phyloP scores from a whole-genome alignment of 495 filamentous ascomycete genomes.

The Aspergillus leporis region DNA sequence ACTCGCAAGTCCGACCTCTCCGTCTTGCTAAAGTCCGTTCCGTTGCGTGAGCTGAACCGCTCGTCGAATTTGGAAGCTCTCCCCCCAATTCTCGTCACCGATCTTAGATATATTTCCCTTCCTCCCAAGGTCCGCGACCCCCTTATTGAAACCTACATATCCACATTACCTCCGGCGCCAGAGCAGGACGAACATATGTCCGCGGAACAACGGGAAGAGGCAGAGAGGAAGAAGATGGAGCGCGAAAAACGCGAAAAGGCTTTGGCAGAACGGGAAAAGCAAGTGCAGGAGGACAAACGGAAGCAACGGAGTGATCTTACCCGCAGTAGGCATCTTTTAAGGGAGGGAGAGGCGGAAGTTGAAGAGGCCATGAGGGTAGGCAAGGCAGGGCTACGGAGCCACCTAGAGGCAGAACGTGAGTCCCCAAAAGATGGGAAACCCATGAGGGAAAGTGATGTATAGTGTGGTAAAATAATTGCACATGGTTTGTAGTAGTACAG shows the following conservation, averaged over 20 bases:
- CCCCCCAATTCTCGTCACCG: constrained; percentile 66
- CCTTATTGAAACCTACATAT: constrained; percentile 74
- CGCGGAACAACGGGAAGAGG: constrained; percentile 60
- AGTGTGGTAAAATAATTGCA: not conserved
- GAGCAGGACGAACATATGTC: constrained; percentile 42
- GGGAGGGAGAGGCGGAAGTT: constrained; percentile 77
- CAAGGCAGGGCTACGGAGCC: constrained; percentile 70
- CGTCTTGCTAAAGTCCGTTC: constrained; percentile 69
- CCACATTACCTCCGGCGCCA: constrained; percentile 67
- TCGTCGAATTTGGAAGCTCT: constrained; percentile 63
- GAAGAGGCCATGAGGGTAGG: constrained; percentile 73
- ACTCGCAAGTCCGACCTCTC: constrained; percentile 78
- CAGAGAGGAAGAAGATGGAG: constrained; percentile 61
- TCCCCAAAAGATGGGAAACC: constrained; percentile 13
- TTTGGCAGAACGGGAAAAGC: constrained; percentile 69
- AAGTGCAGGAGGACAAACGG: constrained; percentile 73
- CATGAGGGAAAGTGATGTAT: not conserved
- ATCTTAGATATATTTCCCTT: constrained; percentile 81
- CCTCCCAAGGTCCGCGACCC: constrained; percentile 67
- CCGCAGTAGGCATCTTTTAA: constrained; percentile 64
- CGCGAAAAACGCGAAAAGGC: constrained; percentile 71
- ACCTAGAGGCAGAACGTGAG: constrained; percentile 48
- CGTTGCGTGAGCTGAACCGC: constrained; percentile 64
- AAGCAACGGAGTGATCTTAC: constrained; percentile 64
- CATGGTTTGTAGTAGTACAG: constrained; percentile 8